Percentiles rank a stretch among this genome's conserved stretches.
phyloP scores from a whole-genome alignment of 2,329 filamentous ascomycete genomes.

The Fusarium chlamydosporum region DNA sequence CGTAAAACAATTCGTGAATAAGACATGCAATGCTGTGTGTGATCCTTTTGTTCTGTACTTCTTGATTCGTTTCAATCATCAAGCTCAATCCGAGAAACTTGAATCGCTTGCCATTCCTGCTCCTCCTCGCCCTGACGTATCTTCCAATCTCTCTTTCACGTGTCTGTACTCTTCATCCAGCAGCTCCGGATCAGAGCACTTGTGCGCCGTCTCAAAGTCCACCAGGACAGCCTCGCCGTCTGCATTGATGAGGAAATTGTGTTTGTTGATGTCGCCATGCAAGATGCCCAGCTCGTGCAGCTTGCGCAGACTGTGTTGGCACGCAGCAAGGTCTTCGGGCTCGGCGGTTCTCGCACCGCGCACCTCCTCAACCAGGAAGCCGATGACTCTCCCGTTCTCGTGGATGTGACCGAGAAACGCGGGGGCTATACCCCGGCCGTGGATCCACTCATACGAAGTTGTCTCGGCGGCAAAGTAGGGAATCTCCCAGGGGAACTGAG shows the following conservation, averaged over 20 bases:
- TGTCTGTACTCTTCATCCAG: slow-evolving; percentile 47
- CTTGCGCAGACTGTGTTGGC: slow-evolving; percentile 47
- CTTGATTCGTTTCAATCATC: not conserved
- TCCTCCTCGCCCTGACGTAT: slow-evolving; percentile 47
- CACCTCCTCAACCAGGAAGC: slow-evolving; percentile 50
- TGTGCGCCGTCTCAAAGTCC: slow-evolving; percentile 54
- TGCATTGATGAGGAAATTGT: slow-evolving; percentile 53
- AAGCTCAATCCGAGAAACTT: slow-evolving; percentile 43
- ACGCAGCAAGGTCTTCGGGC: slow-evolving; percentile 50
- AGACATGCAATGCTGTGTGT: slow-evolving; percentile 7
- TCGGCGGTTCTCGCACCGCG: slow-evolving; percentile 48
- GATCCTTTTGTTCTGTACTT: not conserved
- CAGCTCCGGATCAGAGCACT: slow-evolving; percentile 40
- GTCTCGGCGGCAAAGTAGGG: slow-evolving; percentile 53
- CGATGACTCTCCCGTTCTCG: slow-evolving; percentile 52
- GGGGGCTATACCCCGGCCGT: slow-evolving; percentile 50
- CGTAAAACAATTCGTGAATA: slow-evolving; percentile 22
- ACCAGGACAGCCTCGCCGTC: slow-evolving; percentile 49
- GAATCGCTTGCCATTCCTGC: slow-evolving; percentile 49
- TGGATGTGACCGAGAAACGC: slow-evolving; percentile 52
- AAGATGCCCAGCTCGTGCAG: slow-evolving; percentile 54
- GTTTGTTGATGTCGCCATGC: slow-evolving; percentile 55
- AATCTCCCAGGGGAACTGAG: slow-evolving; percentile 52
- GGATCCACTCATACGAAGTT: slow-evolving; percentile 52
- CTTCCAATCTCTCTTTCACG: slow-evolving; percentile 44